Evolutionary conservation across 495 filamentous ascomycete species (phyloP), one percentile per base, ranked within the genome.

Genomic region (Penicillium mononematosum): DNA sequence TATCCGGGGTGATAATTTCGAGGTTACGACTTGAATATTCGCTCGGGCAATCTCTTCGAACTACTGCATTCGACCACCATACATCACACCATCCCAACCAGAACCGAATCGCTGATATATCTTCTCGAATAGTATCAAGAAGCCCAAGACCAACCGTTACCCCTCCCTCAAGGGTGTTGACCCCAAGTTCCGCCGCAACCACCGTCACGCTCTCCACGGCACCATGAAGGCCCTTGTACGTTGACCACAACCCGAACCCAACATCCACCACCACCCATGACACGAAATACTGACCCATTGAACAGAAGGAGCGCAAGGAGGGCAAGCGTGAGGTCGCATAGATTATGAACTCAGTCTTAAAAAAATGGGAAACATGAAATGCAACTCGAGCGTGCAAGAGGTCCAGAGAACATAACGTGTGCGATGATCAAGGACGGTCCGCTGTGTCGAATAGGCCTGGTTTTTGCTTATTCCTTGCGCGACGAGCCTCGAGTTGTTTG

Each of bases 151-250:
- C 75, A 84, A 92, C 80, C 84, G 94, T 83, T 98, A 98, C 82
- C 94, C 95, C 62, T 97, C 93, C 71, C 86, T 98, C 66, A 96
- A 96, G 70, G 94, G 94, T 74, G 96, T 93, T 71, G 94, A 98
- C 82, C 91, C 94, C 74, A 98, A 98, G 86, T 98, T 98, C 85
- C 88, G 94, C 77, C 85, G 94, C 79, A 98, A 98, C 83, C 95
- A 98, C 82, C 89, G 91, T 72, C 92, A 98, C 86, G 95, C 95
- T 73, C 90, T 97, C 31, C 95, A 97, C 80, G 94, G 94, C 72
- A 99, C 95, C 67, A 90, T 89, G 84, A 95, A 88, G 84, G 95
- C 95, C 71, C 79, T 99, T 81, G 94, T 98, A 87, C 70, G 91
- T 85, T 59, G 44, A 64, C 38, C 56, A 53, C 19, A 43, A 38